Evolutionary conservation across 2,329 filamentous ascomycete genomes (phyloP).

Genomic region (Apiospora pterosperma): DNA sequence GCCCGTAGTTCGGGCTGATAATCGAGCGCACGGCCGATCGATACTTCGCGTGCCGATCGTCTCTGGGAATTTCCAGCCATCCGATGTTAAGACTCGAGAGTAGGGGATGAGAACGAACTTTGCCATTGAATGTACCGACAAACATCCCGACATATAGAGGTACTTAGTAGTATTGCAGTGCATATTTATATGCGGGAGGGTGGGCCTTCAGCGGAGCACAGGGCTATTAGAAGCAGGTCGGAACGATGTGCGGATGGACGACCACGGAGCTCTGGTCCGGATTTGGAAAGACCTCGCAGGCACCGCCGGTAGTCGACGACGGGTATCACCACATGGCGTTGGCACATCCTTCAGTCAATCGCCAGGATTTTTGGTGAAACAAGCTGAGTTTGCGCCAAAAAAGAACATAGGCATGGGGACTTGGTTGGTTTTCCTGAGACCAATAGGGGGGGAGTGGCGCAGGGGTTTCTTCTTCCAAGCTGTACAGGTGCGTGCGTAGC

Average conservation of each 20-base stretch:
- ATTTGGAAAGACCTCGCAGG: neutral
- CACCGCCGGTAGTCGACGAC: neutral
- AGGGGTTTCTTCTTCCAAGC: no score
- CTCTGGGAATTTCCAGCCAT: neutral
- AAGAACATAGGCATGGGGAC: no score
- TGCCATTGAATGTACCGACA: no score
- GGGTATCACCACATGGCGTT: neutral
- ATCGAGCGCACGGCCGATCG: neutral
- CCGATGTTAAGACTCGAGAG: no score
- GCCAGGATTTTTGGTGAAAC: no score
- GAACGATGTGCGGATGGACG: neutral
- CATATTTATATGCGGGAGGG: neutral
- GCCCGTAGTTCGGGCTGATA: neutral
- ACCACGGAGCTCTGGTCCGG: neutral
- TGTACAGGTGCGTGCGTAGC: no score
- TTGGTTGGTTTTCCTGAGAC: no score
- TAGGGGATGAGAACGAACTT: no score
- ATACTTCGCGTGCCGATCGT: neutral
- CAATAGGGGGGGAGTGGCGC: no score
- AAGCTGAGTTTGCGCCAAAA: no score
- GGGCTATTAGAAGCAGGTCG: neutral
- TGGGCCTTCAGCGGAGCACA: neutral
- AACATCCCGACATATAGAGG: no score
- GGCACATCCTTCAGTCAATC: neutral
- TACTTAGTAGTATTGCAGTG: neutral